Percentiles rank a stretch among this genome's conserved stretches.
These are phyloP conservation scores for Xenosphaeropsis pyriputrescens DNA, from an alignment of 2,329 filamentous ascomycete genomes.

Conservation along the genomic window DNA sequence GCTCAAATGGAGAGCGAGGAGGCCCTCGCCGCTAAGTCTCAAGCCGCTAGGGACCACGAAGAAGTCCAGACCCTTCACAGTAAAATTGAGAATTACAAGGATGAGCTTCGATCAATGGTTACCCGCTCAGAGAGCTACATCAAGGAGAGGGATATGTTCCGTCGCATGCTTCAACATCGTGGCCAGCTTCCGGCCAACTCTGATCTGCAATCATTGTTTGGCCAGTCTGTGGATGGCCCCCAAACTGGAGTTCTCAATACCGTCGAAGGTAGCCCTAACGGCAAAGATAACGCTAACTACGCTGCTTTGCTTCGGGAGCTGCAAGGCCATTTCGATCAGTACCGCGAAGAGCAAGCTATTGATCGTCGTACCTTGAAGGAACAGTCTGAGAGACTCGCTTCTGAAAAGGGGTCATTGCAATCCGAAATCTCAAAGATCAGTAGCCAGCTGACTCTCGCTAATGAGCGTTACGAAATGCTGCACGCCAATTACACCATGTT, in stretches of 20 bases:
- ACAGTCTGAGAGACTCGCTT: slow-evolving; percentile 67
- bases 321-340: slow-evolving; percentile 79
- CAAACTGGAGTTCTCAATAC: slow-evolving; percentile 38
- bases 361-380: slow-evolving; percentile 73
- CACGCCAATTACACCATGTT: slow-evolving; percentile 76
- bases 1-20: slow-evolving; percentile 88
- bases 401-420: slow-evolving; percentile 71
- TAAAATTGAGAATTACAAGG: slow-evolving; percentile 64
- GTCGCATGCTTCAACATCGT: slow-evolving; percentile 75
- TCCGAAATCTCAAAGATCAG: slow-evolving; percentile 66
- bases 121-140: slow-evolving; percentile 85
- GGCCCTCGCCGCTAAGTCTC: slow-evolving; percentile 50
- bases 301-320: slow-evolving; percentile 72
- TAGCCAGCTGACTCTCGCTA: slow-evolving; percentile 69
- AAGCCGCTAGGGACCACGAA: slow-evolving; percentile 49
- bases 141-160: slow-evolving; percentile 94
- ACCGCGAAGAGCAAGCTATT: slow-evolving; percentile 70
- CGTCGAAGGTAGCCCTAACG: slow-evolving; percentile 36
- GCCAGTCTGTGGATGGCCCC: slow-evolving; percentile 49
- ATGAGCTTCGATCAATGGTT: slow-evolving; percentile 71
- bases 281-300: slow-evolving; percentile 51
- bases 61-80: slow-evolving; percentile 61
- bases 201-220: slow-evolving; percentile 56
- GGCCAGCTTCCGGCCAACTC: slow-evolving; percentile 40
- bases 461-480: slow-evolving; percentile 77